These are phyloP conservation scores for Aureobasidium sp. DNA, from an alignment of 2,329 filamentous ascomycete species.

Conservation along the genomic window DNA sequence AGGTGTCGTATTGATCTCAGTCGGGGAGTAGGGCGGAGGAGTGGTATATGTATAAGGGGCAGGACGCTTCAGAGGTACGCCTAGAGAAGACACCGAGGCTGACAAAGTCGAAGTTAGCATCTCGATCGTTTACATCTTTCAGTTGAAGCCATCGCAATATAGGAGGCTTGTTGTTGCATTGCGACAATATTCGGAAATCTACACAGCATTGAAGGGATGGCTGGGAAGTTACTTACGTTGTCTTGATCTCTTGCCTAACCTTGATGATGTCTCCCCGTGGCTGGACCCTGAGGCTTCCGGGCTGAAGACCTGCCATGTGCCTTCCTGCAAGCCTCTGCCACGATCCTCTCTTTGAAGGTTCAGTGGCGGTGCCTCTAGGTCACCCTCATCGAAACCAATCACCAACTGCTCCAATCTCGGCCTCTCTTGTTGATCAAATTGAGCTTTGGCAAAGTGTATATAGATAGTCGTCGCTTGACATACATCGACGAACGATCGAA, in stretches of 20 bases:
- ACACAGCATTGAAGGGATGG: not conserved
- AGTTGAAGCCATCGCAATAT: not conserved
- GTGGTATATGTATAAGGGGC: not conserved
- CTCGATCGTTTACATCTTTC: not conserved
- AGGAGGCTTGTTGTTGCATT: not conserved
- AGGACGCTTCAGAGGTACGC: not conserved
- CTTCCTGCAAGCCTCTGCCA: conserved; percentile 3
- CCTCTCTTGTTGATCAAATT: not conserved
- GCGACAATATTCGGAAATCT: not conserved
- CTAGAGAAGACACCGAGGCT: not conserved
- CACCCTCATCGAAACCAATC: not conserved
- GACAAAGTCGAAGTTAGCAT: not conserved
- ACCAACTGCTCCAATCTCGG: not conserved
- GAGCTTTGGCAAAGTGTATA: not conserved
- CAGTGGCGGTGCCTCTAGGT: not conserved
- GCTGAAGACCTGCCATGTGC: conserved; percentile 4
- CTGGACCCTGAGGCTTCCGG: not conserved
- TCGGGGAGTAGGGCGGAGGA: not conserved
- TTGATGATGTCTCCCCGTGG: not conserved
- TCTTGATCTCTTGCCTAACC: not conserved
- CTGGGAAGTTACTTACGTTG: not conserved
- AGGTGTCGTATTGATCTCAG: not conserved
- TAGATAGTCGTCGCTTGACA: not conserved
- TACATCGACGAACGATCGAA: not conserved
- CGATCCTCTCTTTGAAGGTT: not conserved